These are phyloP conservation scores for Cruciata laevipes DNA, from an alignment of 257 asterid species.

Conservation along the genomic window DNA sequence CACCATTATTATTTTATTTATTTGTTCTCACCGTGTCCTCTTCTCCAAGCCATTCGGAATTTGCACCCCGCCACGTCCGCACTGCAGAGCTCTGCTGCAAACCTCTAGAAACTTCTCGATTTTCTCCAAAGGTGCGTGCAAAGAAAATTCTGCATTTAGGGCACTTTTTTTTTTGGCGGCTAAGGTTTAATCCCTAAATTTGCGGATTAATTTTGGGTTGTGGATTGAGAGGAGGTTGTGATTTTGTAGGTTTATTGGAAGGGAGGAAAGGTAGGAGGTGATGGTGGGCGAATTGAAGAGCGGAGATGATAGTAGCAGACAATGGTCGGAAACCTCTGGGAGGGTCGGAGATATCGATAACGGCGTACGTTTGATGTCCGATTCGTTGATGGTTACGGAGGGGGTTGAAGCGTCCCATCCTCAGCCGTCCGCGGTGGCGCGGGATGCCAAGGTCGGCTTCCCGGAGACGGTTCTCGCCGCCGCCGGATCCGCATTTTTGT, in stretches of 20 bases:
- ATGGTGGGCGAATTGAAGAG: constrained; percentile 53
- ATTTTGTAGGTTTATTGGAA: constrained; percentile 19
- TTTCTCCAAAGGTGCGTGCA: neutral
- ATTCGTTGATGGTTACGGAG: constrained; percentile 23
- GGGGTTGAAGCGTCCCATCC: constrained; percentile 33
- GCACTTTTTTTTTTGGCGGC: neutral
- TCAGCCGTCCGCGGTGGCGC: constrained; percentile 19
- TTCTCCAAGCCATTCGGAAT: constrained; percentile 37
- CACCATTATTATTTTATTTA: neutral
- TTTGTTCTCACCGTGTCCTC: constrained; percentile 17
- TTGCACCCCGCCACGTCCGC: constrained; percentile 20
- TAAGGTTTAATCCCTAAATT: neutral
- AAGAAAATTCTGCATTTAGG: no score
- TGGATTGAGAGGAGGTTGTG: neutral
- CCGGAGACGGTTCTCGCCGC: constrained; percentile 71
- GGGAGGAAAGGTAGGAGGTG: constrained; percentile 8
- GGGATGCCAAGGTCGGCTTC: constrained; percentile 40
- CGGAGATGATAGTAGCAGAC: constrained; percentile 9
- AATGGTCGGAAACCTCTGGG: constrained; percentile 44
- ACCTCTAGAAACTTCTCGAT: neutral
- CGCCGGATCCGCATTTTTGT: constrained; percentile 86
- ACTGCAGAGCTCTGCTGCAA: constrained; percentile 1
- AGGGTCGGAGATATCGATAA: constrained; percentile 28
- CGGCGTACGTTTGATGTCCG: constrained; percentile 48
- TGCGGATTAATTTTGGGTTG: neutral